Evolutionary conservation across 257 asterid genomes (phyloP), one percentile per base, ranked within the genome.

Genomic region (Ophiorrhiza pumila): DNA sequence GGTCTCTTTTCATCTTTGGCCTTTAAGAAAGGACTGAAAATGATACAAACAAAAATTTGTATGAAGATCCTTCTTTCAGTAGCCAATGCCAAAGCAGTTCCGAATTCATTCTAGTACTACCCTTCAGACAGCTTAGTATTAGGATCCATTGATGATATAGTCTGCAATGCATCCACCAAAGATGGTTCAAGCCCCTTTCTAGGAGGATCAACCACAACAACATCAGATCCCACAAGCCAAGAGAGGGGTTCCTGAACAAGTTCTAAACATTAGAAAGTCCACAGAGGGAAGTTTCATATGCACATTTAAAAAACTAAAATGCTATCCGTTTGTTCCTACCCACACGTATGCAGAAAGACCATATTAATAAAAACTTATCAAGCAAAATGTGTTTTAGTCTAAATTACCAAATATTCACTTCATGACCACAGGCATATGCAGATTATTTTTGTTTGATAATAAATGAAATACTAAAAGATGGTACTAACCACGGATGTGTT

Each of bases 131-230:
- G 42, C 74, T 60, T 84, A 78, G 78, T 57, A 77, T 84, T 91
- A 56, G 72, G 78, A 74, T 85, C 84, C 71, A 75, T 3, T 42
- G 71, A 79, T 62, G 92, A 71, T 65, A 89, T 50, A 41, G 87
- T 80, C 80, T 73, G 85, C 69, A 93, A 78, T 58, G 91, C 96
- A 76, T 57, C 61, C 52, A 91, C 75, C 81, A 93, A 79, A 78
- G 98, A 88, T 29, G 80, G 86, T 77, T 89, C 94, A 60, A 93
- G 86, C 74, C 98, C 98, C 78, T 93, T 93, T 77, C 98, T 82
- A 7, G 98, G 97, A 77, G 98, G 97, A 81, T 93, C 98, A 82
- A 93, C 98, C 83, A 93, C 92, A 69, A 93, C 86, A 55, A 93
- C 96, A 74, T 93, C 97, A 46, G 97, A 88, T 74, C 98, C 98